These are phyloP conservation scores for Citropsis articulata DNA, from an alignment of 345 rosid species.

Conservation along the genomic window DNA sequence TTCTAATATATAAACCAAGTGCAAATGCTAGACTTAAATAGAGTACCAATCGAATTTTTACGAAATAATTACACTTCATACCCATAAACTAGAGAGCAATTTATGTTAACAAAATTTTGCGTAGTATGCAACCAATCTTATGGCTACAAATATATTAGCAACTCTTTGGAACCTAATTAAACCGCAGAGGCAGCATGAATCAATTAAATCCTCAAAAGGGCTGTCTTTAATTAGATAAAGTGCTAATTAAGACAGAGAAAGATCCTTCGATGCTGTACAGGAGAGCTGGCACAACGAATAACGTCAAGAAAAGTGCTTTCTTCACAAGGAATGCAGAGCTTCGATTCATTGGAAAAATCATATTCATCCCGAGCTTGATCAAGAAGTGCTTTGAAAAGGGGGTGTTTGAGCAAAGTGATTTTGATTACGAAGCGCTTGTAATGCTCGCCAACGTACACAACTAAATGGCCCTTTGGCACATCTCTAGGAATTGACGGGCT, in stretches of 20 bases:
- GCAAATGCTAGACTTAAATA: background rate
- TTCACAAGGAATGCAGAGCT: slow-evolving; percentile 78
- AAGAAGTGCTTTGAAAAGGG: slow-evolving; percentile 71
- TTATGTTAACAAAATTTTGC: slow-evolving; percentile 38
- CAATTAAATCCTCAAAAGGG: slow-evolving; percentile 22
- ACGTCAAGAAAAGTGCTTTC: slow-evolving; percentile 67
- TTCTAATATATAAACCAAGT: too few relatives aligned
- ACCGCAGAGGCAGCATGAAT: slow-evolving; percentile 14
- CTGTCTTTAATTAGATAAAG: background rate
- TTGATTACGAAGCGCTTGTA: slow-evolving; percentile 70
- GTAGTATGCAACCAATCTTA: slow-evolving; percentile 15
- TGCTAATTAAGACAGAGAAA: slow-evolving; percentile 31
- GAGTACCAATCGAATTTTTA: background rate
- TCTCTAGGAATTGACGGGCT: slow-evolving; percentile 56
- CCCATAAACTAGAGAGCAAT: slow-evolving; percentile 17
- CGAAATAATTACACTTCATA: slow-evolving; percentile 16
- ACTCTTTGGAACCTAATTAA: slow-evolving; percentile 11
- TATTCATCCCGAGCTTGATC: slow-evolving; percentile 74
- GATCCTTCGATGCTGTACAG: slow-evolving; percentile 29
- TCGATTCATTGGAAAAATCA: slow-evolving; percentile 54
- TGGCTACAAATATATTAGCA: slow-evolving; percentile 24
- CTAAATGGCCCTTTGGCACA: slow-evolving; percentile 84
- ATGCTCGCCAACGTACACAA: slow-evolving; percentile 76
- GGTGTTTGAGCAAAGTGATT: slow-evolving; percentile 60
- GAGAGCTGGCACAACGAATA: slow-evolving; percentile 56